Evolutionary conservation across 345 rosid species (phyloP).

Genomic region (Toxicodendron radicans): DNA sequence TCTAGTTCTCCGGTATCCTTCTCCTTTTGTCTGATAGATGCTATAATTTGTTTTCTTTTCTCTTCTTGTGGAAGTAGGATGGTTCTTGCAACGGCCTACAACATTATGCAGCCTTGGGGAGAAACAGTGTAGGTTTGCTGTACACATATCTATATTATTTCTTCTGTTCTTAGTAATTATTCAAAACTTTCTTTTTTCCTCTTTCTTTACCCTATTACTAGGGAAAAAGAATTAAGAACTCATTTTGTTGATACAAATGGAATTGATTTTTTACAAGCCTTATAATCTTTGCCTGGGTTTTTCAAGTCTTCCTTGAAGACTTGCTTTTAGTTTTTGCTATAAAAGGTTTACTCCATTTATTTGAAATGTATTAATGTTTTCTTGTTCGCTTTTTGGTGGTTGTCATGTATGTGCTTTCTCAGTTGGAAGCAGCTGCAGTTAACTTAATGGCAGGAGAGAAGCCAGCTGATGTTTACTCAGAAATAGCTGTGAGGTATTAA

Average conservation of each 20-base stretch:
- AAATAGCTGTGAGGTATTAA: constrained; percentile 82
- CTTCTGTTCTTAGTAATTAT: background rate
- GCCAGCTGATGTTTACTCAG: constrained; percentile 96
- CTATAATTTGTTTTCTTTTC: background rate
- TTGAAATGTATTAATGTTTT: constrained; percentile 16
- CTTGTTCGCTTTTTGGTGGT: constrained; percentile 20
- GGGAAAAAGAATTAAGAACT: background rate
- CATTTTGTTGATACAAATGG: background rate
- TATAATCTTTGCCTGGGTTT: background rate
- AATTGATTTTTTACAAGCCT: background rate
- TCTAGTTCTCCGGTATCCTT: background rate
- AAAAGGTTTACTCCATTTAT: constrained; percentile 1
- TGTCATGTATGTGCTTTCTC: constrained; percentile 20
- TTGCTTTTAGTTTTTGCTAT: background rate
- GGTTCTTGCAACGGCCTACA: constrained; percentile 99
- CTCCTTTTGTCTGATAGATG: background rate
- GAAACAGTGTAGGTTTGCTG: constrained; percentile 71
- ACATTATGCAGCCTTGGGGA: constrained; percentile 98
- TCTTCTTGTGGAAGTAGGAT: constrained; percentile 45
- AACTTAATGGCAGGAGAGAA: constrained; percentile 78
- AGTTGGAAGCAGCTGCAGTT: constrained; percentile 97
- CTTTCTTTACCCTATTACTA: background rate
- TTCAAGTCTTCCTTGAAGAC: background rate
- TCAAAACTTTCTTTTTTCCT: background rate
- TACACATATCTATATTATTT: constrained; percentile 6